Percentiles rank a stretch among this genome's conserved stretches.
Evolutionary conservation across 176 grass and related monocot species (phyloP).

Genomic region (Bromus sterilis): DNA sequence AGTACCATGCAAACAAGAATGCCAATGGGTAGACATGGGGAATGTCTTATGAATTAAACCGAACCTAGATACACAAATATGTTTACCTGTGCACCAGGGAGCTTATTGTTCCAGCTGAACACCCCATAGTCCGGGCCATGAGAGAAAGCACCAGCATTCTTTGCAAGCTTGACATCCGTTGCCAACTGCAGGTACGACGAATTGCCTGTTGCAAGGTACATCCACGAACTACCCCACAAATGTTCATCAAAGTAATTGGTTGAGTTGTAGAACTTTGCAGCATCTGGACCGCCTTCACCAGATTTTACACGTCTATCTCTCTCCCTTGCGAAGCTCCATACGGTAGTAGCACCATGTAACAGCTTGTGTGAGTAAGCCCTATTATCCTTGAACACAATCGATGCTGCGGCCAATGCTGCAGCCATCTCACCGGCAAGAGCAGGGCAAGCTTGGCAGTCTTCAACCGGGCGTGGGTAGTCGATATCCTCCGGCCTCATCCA

Average conservation of each 20-base stretch:
- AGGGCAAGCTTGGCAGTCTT: constrained; percentile 55
- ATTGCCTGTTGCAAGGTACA: constrained; percentile 95
- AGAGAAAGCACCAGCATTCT: constrained; percentile 73
- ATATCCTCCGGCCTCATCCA: constrained; percentile 95
- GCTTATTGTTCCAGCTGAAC: constrained; percentile 97
- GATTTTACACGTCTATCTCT: constrained; percentile 46
- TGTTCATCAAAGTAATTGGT: constrained; percentile 84
- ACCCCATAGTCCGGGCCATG: constrained; percentile 68
- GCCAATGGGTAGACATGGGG: neutral
- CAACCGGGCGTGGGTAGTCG: constrained; percentile 70
- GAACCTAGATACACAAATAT: neutral
- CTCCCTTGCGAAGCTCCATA: constrained; percentile 75
- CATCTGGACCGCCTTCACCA: constrained; percentile 45
- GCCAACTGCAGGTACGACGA: constrained; percentile 55
- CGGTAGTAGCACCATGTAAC: constrained; percentile 72
- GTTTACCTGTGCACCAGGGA: constrained; percentile 83
- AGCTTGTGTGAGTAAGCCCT: constrained; percentile 91
- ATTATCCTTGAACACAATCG: constrained; percentile 95
- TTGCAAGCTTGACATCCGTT: constrained; percentile 61
- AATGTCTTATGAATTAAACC: constrained; percentile 6
- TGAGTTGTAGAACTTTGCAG: constrained; percentile 83
- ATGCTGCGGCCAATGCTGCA: constrained; percentile 69
- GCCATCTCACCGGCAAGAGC: constrained; percentile 93
- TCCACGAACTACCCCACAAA: constrained; percentile 90
- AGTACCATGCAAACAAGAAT: constrained; percentile 18